Evolutionary conservation across 2,329 filamentous ascomycete genomes (phyloP), one percentile per base, ranked within the genome.

Genomic region (Aureobasidium leucospermi): DNA sequence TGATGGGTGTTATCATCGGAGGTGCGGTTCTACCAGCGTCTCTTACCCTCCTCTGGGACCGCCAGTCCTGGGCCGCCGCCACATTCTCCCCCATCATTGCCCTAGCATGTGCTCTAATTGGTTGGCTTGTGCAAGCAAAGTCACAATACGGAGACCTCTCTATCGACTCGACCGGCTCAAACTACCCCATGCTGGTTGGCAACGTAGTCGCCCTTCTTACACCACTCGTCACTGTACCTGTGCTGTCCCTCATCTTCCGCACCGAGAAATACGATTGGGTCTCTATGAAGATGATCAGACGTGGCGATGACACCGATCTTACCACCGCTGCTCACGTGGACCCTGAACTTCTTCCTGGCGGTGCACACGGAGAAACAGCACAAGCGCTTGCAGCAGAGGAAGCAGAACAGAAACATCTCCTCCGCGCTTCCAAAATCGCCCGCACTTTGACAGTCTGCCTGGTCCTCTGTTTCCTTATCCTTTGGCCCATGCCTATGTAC

Each of bases 401-500:
- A 45, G 67, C 66, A 23, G 77, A 80, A 62, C 72, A 76, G 63
- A 68, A 68, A 41, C 73, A 76, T 51, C 71, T 80, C 1, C 64
- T 69, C 53, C 74, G 73, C 32, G 73, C 76, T 1, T 73, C 76
- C 16, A 74, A 74, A 59, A 81, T 83, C 67, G 81, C 83, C 0
- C 77, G 81, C 53, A 76, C 74, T 34, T 70, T 84, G 63, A 89
- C 86, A 0, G 76, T 84, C 9, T 71, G 81, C 64, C 78, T 90
- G 76, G 88, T 89, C 0, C 62, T 96, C 0, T 80, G 84, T 0
- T 78, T 96, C 59, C 76, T 96, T 0, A 79, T 96, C 1, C 81
- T 96, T 15, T 96, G 91, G 90, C 91, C 92, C 0, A 93, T 96
- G 81, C 91, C 91, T 1, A 85, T 96, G 84, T 96, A 94, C 69